Evolutionary conservation across 1,284 basidiomycete genomes (phyloP).

Genomic region (Cutaneotrichosporon mucoides): DNA sequence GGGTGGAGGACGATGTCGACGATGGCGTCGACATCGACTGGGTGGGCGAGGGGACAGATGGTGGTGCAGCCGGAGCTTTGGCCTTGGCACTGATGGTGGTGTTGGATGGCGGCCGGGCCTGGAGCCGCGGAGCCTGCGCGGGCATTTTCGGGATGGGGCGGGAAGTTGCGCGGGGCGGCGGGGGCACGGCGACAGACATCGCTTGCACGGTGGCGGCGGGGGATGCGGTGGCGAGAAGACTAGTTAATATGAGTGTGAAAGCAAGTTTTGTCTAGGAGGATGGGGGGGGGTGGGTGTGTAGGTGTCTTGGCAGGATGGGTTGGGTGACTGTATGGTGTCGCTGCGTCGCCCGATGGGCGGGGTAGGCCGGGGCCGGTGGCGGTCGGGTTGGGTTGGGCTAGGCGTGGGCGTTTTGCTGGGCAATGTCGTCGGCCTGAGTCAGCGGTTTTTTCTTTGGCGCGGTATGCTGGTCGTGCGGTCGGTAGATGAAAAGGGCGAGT

Average conservation of each 20-base stretch:
- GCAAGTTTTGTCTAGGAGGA: not conserved
- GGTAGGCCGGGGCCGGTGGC: not conserved
- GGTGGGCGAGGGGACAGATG: not conserved
- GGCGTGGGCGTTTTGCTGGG: not conserved
- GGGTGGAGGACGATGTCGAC: not conserved
- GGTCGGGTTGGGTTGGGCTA: not conserved
- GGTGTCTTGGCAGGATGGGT: not conserved
- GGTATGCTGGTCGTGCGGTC: too few relatives aligned
- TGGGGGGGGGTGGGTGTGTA: not conserved
- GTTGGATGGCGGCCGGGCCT: not conserved
- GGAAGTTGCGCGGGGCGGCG: not conserved
- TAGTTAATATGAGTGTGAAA: not conserved
- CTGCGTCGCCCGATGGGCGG: not conserved
- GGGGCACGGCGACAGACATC: conserved; percentile 6
- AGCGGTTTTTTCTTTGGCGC: too few relatives aligned
- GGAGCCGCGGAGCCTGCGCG: not conserved
- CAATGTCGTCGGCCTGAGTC: too few relatives aligned
- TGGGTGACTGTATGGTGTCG: not conserved
- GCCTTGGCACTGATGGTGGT: not conserved
- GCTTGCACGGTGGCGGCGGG: not conserved
- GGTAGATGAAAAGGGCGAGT: too few relatives aligned
- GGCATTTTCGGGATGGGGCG: conserved; percentile 12
- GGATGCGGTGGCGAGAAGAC: not conserved
- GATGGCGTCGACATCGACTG: not conserved
- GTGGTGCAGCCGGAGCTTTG: too few relatives aligned